Conservation (phyloP, 2,329 filamentous ascomycete genomes). For the Cladobotryum protrusum region DNA sequence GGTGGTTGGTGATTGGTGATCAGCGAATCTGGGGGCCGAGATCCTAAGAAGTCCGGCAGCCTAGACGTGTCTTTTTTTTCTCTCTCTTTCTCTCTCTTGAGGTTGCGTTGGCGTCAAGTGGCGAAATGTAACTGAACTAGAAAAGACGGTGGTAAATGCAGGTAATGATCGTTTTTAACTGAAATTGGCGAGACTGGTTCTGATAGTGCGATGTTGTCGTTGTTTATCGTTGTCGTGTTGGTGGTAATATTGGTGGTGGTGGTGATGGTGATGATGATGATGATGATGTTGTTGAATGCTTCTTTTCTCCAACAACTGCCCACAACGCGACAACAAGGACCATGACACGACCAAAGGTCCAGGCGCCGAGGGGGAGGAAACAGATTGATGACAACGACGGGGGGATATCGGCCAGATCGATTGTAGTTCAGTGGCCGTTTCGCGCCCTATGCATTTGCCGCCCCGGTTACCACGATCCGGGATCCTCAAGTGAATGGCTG, state of each 20-base stretch:
- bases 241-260: background rate
- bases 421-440: constrained; percentile 4
- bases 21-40: background rate
- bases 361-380: background rate
- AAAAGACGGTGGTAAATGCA: constrained; percentile 5
- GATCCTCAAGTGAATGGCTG: constrained; percentile 1
- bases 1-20: constrained; percentile 2
- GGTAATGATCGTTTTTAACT: constrained; percentile 4
- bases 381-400: background rate
- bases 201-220: background rate
- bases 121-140: constrained; percentile 11
- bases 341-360: background rate
- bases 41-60: background rate
- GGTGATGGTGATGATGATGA: background rate
- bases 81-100: no score
- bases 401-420: background rate
- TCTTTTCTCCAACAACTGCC: background rate
- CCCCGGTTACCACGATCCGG: constrained; percentile 6
- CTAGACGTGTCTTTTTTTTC: background rate
- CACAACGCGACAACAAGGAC: background rate
- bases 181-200: constrained; percentile 1
- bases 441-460: constrained; percentile 3
- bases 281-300: background rate
- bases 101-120: constrained; percentile 1
- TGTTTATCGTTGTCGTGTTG: background rate